Base-by-base conservation (phyloP, 2,329 filamentous ascomycete species). In the Trichoderma polysporum region DNA sequence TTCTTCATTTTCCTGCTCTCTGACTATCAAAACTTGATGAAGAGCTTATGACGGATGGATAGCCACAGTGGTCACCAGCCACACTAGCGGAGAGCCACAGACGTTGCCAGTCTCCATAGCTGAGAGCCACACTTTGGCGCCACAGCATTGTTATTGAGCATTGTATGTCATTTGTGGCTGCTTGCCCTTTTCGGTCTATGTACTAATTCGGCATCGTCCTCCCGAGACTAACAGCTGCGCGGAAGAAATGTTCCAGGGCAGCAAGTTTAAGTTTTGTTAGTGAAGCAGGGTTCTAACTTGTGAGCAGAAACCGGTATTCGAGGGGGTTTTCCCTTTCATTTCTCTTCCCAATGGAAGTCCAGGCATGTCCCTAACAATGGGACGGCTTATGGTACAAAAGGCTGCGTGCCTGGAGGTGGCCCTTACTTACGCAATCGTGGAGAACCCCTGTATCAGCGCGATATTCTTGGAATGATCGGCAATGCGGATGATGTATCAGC, bases 381-480 rank as follows among this genome's bases (percentile, higher is more conserved):
- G n/a, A 45, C 41, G 5, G 41, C 22, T 45, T 45, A 4, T 19
- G n/a, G 8, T 19, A 45, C 41, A 45, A 22, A 45, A 17, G n/a
- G 41, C n/a, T n/a, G n/a, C n/a, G n/a, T n/a, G n/a, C n/a, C n/a
- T n/a, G n/a, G n/a, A n/a, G n/a, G n/a, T n/a, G n/a, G n/a, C n/a
- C n/a, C 41, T 19, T 45, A 45, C 25, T 58, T 19, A 33, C 56
- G 56, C 39, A 19, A 39, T 33, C 60, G 47, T 45, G 35, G 60
- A 54, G 25, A 45, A 54, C 35, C 60, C 60, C 49, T 63, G 60
- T 54, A 47, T 15, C 25, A 33, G 60, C 47, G 45, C 17, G 25
- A 31, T 39, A 53, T 39, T 62, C 47, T 37, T 50, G 60, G 35
- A 45, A 22, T 6, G 60, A 63, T 63, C 60, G 60, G 37, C 60